Evolutionary conservation across 768 basidiomycete species (phyloP).

Genomic region (Pholiota microspora): DNA sequence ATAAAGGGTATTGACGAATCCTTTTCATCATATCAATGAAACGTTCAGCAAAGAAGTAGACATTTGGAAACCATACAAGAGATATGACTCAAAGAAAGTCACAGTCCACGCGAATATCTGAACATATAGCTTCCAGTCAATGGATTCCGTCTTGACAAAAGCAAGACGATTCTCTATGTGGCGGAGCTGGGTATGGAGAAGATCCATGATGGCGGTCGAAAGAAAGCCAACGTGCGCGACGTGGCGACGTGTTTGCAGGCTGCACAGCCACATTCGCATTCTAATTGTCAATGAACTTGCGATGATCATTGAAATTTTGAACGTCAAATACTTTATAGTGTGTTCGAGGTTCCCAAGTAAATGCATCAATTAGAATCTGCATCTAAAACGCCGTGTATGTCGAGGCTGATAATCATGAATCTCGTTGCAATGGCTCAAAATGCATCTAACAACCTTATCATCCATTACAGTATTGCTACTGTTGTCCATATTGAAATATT

Average conservation of each 20-base stretch:
- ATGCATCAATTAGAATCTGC: too few species aligned
- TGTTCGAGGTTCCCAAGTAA: too few species aligned
- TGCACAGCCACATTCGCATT: conserved; percentile 28
- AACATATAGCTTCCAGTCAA: conserved; percentile 84
- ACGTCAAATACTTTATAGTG: too few species aligned
- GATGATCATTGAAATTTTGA: too few species aligned
- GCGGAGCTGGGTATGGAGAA: conserved; percentile 56
- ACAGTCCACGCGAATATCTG: conserved; percentile 75
- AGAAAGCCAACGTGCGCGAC: conserved; percentile 19
- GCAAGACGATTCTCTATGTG: conserved; percentile 60
- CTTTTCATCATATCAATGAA: conserved; percentile 24
- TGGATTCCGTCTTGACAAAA: conserved; percentile 68
- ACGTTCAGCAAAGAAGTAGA: background rate
- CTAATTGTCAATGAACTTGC: too few species aligned
- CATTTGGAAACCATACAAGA: conserved; percentile 58
- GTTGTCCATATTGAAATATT: too few species aligned
- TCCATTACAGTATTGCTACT: too few species aligned
- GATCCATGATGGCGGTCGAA: conserved; percentile 45
- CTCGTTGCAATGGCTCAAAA: too few species aligned
- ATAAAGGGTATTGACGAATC: conserved; percentile 82
- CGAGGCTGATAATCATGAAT: too few species aligned
- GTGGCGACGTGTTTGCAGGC: conserved; percentile 24
- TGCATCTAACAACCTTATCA: too few species aligned
- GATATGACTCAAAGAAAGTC: conserved; percentile 83
- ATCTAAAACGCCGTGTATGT: too few species aligned